Evolutionary conservation across 371 early-diverging fungal genomes (phyloP).

Genomic region (Mucor lusitanicus): DNA sequence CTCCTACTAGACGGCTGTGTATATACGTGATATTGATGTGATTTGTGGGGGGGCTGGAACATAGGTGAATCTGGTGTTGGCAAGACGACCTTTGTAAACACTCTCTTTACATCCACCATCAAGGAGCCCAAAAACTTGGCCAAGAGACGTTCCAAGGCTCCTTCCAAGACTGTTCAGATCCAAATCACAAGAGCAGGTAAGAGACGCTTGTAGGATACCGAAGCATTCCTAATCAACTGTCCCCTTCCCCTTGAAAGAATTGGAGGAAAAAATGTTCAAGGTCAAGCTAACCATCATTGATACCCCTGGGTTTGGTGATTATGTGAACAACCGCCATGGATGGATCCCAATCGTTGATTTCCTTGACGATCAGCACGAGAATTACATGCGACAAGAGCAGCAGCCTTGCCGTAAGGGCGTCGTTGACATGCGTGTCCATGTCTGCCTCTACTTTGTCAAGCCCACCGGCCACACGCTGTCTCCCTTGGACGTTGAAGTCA

Average conservation of each 20-base stretch:
- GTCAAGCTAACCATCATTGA: conserved; percentile 91
- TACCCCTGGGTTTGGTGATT: conserved; percentile 92
- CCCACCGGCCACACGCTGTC: conserved; percentile 90
- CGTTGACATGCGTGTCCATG: conserved; percentile 91
- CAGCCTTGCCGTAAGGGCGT: conserved; percentile 76
- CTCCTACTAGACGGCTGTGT: background rate
- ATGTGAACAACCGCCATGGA: conserved; percentile 87
- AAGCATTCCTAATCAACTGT: background rate
- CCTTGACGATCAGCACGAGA: conserved; percentile 94
- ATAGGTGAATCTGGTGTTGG: conserved; percentile 71
- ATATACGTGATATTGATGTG: background rate
- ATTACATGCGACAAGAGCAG: conserved; percentile 85
- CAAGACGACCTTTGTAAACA: conserved; percentile 91
- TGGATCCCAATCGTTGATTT: conserved; percentile 97
- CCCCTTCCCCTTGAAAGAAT: conserved; percentile 16
- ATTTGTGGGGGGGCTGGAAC: no score
- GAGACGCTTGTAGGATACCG: conserved; percentile 3
- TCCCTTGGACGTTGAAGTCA: conserved; percentile 84
- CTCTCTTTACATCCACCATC: conserved; percentile 83
- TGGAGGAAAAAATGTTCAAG: conserved; percentile 68
- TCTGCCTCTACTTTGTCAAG: conserved; percentile 85
- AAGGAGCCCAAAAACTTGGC: conserved; percentile 86
- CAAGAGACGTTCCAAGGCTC: conserved; percentile 79
- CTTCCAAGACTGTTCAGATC: conserved; percentile 92
- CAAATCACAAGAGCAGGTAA: conserved; percentile 91